phyloP scores from a whole-genome alignment of 2,329 filamentous ascomycete genomes.

The Aspergillus candidus region DNA sequence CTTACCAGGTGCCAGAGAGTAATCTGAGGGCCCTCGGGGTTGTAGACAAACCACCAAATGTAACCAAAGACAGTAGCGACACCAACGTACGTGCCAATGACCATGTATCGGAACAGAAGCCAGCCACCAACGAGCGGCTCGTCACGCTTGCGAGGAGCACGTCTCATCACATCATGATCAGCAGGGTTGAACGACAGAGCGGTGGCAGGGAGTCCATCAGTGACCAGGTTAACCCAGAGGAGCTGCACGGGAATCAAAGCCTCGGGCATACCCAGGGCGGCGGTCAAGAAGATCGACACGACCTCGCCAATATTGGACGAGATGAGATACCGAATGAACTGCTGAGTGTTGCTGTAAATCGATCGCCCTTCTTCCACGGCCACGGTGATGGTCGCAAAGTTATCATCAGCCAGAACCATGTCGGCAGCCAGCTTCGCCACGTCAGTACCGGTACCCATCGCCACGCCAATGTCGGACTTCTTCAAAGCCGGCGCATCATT shows the following conservation, averaged over 20 bases:
- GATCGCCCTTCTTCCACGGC: constrained; percentile 95
- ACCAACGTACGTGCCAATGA: constrained; percentile 93
- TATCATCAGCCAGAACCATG: constrained; percentile 98
- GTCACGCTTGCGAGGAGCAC: constrained; percentile 82
- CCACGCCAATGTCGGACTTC: constrained; percentile 97
- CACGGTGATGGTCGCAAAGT: constrained; percentile 95
- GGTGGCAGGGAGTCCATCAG: constrained; percentile 91
- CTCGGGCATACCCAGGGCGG: constrained; percentile 94
- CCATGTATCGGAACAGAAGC: constrained; percentile 96
- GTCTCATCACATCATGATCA: constrained; percentile 97
- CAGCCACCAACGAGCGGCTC: constrained; percentile 89
- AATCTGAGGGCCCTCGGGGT: constrained; percentile 83
- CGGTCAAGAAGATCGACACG: constrained; percentile 96
- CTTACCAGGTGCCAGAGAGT: constrained; percentile 73
- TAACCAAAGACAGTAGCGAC: constrained; percentile 93
- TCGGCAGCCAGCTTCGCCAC: constrained; percentile 94
- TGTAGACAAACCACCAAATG: constrained; percentile 99
- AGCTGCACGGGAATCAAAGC: constrained; percentile 95
- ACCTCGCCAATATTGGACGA: constrained; percentile 99
- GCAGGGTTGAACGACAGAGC: constrained; percentile 96
- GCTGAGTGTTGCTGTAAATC: constrained; percentile 99
- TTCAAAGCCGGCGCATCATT: constrained; percentile 97
- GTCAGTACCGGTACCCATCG: constrained; percentile 97
- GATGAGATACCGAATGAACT: constrained; percentile 98
- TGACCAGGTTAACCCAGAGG: constrained; percentile 97